Evolutionary conservation across 371 early-diverging fungal genomes (phyloP).

Genomic region (Mucor saturninus): DNA sequence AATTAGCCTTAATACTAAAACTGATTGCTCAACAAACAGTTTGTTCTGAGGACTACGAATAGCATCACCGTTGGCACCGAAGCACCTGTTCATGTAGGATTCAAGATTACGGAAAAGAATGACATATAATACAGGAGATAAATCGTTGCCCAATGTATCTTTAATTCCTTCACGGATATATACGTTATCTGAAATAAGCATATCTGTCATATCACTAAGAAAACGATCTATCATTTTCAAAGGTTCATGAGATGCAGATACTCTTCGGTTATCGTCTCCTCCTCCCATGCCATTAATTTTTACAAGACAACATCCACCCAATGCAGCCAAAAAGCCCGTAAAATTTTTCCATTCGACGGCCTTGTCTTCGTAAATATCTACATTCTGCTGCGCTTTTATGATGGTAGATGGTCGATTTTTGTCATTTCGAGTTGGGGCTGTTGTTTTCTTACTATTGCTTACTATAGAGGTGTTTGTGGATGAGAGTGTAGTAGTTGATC

Average conservation of each 20-base stretch:
- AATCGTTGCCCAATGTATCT: constrained; percentile 85
- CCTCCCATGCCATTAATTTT: neutral
- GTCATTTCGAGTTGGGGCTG: neutral
- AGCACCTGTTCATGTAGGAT: constrained; percentile 68
- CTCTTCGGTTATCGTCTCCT: constrained; percentile 1
- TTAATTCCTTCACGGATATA: constrained; percentile 86
- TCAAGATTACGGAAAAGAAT: constrained; percentile 79
- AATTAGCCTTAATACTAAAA: constrained; percentile 80
- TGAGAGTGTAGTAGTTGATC: neutral
- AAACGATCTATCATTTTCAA: constrained; percentile 73
- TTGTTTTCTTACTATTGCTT: constrained; percentile 12
- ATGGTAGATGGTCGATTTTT: constrained; percentile 3
- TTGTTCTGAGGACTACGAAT: constrained; percentile 77
- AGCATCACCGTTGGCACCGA: constrained; percentile 72
- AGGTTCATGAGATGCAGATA: constrained; percentile 45
- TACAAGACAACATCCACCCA: constrained; percentile 66
- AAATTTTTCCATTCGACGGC: constrained; percentile 69
- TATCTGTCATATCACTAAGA: constrained; percentile 79
- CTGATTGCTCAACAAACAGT: constrained; percentile 86
- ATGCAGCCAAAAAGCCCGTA: constrained; percentile 72
- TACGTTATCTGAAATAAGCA: constrained; percentile 84
- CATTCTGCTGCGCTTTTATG: constrained; percentile 11
- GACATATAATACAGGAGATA: constrained; percentile 79
- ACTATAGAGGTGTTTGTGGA: neutral
- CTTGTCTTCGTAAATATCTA: constrained; percentile 47